Evolutionary conservation across 2,329 filamentous ascomycete species (phyloP), one percentile per base, ranked within the genome.

Genomic region (Aspergillus unguis): DNA sequence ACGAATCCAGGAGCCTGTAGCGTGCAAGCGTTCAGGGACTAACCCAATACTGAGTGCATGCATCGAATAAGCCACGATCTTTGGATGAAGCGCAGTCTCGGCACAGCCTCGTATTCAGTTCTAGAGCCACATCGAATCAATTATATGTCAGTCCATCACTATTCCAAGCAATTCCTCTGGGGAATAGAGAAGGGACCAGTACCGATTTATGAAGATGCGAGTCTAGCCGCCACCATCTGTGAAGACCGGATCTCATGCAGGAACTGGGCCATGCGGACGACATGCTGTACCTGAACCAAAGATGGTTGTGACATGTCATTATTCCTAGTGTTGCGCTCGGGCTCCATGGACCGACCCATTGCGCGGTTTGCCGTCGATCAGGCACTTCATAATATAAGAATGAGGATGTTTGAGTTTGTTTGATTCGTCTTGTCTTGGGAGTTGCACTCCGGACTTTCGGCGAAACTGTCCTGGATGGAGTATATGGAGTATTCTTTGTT

Each of bases 291-390:
- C 28, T 27, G 26, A 9, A 28, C 17, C 17, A 41, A 27, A 41
- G 8, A 28, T 25, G 25, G 9, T 37, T 51, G 42, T 51, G 48
- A 51, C 27, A 25, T 45, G 28, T 45, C 28, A 44, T 45, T 11
- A 40, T 35, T 40, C 23, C 11, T 17, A 32, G 23, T 17, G 11
- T 51, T 40, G 42, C 27, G 44, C 44, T 31, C 27, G 32, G 27
- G 10, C 27, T 43, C 17, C 31, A 25, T 38, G 4, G 26, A 42
- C 42, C 46, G 25, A 5, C 27, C 17, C 28, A 41, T 40, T 48
- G 23, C 6, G 26, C 35, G 37, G 5, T 7, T 23, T 27, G 11
- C 26, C 35, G 35, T 28, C 29, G 17, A 45, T 45, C 41, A 51
- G 33, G 48, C 32, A 51, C 48, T 41, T 26, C 9, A 28, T 17